Evolutionary conservation across 331 rosid species (phyloP), one percentile per base, ranked within the genome.

Genomic region (Rosa hybrid): DNA sequence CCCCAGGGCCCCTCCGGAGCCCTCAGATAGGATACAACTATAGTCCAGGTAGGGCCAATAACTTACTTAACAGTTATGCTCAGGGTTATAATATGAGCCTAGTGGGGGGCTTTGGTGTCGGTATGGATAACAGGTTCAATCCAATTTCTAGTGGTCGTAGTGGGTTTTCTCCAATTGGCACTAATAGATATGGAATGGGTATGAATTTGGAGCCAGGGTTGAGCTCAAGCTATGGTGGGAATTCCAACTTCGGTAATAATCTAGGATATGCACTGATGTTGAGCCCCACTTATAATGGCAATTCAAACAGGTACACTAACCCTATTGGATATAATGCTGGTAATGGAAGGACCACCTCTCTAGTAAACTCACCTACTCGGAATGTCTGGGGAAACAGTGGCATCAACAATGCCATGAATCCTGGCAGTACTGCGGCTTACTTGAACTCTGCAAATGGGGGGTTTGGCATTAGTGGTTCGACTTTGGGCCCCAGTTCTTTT

Each of bases 301-400:
- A 90, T 84, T 82, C 97, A 30, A 82, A 86, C 87, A 90, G 98
- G 83, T 90, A 87, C 56, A 84, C 78, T 62, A 86, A 93, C 76
- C 98, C 97, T 21, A 91, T 94, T 73, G 98, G 96, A 63, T 90
- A 87, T 62, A 90, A 75, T 23, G 92, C 86, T 21, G 83, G 88
- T 60, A 90, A 81, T 85, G 97, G 86, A 67, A 92, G 98, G 86
- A 86, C 77, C 0, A 85, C 84, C 82, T 87, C 97, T 75, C 88
- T 86, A 9, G 76, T 90, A 85, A 93, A 75, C 91, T 87, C 98
- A 56, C 38, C 97, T 27, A 69, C 96, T 70, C 89, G 94, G 76
- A 96, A 90, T 90, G 89, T 93, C 30, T 96, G 98, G 99, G 97
- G 95, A 83, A 91, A 87, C 69, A 94, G 92, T 8, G 83, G 88